These are phyloP conservation scores for Poa pratensis DNA, from an alignment of 176 grass and related monocot genomes.

Conservation along the genomic window DNA sequence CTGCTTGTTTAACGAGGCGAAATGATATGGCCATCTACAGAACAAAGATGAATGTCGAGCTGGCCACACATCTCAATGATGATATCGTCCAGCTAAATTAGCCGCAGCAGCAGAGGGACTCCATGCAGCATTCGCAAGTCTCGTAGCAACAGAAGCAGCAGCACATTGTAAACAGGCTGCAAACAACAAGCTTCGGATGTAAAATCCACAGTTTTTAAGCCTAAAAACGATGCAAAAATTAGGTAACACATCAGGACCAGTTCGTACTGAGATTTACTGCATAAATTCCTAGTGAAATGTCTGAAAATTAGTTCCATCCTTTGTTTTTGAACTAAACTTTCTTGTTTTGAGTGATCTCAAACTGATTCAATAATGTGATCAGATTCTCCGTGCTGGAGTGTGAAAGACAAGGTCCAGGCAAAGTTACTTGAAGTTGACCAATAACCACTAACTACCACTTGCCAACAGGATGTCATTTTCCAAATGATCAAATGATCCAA, in stretches of 20 bases:
- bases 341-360: background rate
- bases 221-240: background rate
- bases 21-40: background rate
- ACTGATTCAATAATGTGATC: background rate
- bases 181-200: slow-evolving; percentile 13
- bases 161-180: slow-evolving; percentile 54
- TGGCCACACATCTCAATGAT: background rate
- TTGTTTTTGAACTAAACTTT: background rate
- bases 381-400: background rate
- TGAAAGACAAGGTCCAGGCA: slow-evolving; percentile 16
- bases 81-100: slow-evolving; percentile 3
- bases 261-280: no score
- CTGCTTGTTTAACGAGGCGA: background rate
- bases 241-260: no score
- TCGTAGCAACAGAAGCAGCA: slow-evolving; percentile 72
- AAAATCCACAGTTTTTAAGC: background rate
- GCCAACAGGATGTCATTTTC: slow-evolving; percentile 3
- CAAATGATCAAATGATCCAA: slow-evolving; percentile 25
- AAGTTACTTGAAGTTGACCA: slow-evolving; percentile 33
- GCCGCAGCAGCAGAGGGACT: slow-evolving; percentile 60
- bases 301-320: background rate
- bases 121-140: slow-evolving; percentile 61
- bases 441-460: background rate
- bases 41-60: slow-evolving; percentile 22
- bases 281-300: background rate